Percentiles rank a stretch among this genome's conserved stretches.
phyloP scores from a whole-genome alignment of 805 yeast genomes.

The Saturnispora silvae region DNA sequence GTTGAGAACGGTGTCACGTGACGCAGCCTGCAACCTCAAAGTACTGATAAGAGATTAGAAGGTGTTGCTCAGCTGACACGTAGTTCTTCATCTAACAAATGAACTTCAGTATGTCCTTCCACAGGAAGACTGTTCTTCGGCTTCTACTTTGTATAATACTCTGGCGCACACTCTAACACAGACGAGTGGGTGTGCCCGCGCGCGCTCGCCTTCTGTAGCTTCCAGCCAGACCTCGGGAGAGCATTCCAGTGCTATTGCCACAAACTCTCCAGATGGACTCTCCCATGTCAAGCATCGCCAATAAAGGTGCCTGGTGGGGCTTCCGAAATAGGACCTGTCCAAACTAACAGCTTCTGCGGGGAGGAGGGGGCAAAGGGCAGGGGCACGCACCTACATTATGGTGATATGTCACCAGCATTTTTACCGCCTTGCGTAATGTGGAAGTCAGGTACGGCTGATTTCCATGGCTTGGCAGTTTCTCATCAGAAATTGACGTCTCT shows the following conservation, averaged over 20 bases:
- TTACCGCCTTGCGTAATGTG: constrained; percentile 60
- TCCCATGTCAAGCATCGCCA: neutral
- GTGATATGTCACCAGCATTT: constrained; percentile 44
- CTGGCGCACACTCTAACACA: too few relatives aligned
- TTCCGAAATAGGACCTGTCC: constrained; percentile 36
- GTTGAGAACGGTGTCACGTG: too few relatives aligned
- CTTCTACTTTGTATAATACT: too few relatives aligned
- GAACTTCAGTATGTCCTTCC: too few relatives aligned
- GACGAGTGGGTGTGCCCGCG: too few relatives aligned
- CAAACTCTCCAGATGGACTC: neutral
- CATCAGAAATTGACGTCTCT: constrained; percentile 40
- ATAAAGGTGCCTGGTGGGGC: constrained; percentile 32
- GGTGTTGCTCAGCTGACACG: too few relatives aligned
- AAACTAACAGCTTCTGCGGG: constrained; percentile 70
- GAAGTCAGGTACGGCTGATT: constrained; percentile 30
- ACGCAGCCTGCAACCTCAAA: too few relatives aligned
- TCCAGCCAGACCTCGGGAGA: constrained; percentile 6
- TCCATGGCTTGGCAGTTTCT: constrained; percentile 52
- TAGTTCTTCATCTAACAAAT: too few relatives aligned
- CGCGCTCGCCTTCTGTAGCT: too few relatives aligned
- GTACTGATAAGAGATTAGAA: too few relatives aligned
- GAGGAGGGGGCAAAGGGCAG: too few relatives aligned
- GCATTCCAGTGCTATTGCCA: neutral
- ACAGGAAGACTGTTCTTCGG: too few relatives aligned
- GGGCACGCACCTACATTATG: constrained; percentile 47